Evolutionary conservation across 2,329 filamentous ascomycete genomes (phyloP).

Genomic region (Aspergillus amoenus): DNA sequence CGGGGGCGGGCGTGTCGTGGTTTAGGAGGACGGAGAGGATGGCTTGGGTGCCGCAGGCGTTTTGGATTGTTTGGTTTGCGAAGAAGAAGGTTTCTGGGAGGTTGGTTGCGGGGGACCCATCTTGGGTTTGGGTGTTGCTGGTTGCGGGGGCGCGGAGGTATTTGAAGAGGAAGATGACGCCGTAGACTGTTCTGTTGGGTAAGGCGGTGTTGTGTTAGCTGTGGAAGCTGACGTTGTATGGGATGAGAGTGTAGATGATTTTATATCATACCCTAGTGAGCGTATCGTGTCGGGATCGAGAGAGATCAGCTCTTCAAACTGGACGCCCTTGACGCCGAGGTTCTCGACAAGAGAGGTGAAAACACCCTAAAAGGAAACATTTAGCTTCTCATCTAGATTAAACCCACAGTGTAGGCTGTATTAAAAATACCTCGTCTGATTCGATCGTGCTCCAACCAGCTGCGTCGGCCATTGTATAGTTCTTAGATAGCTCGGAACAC

Average conservation of each 20-base stretch:
- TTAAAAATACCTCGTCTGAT: constrained; percentile 74
- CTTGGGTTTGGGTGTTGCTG: constrained; percentile 61
- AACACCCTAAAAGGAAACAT: constrained; percentile 64
- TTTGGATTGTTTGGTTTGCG: constrained; percentile 95
- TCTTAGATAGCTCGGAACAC: background rate
- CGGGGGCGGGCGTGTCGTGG: constrained; percentile 52
- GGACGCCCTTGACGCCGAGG: constrained; percentile 87
- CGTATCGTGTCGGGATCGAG: constrained; percentile 68
- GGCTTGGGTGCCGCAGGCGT: constrained; percentile 95
- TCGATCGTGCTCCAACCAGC: constrained; percentile 96
- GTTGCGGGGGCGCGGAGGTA: constrained; percentile 59
- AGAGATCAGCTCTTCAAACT: constrained; percentile 93
- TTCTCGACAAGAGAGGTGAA: constrained; percentile 95
- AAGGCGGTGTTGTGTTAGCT: background rate
- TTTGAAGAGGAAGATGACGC: constrained; percentile 99
- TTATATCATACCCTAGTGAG: constrained; percentile 39
- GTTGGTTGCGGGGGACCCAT: constrained; percentile 76
- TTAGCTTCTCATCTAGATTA: constrained; percentile 8
- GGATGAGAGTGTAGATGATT: background rate
- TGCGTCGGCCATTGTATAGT: constrained; percentile 53
- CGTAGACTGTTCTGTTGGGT: constrained; percentile 69
- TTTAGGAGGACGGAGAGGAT: constrained; percentile 90
- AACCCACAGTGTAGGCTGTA: background rate
- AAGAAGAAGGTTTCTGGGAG: constrained; percentile 71
- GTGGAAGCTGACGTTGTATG: background rate